Evolutionary conservation across 1,139 yeast species (phyloP).

Genomic region (Sugiyamaella pinicola): DNA sequence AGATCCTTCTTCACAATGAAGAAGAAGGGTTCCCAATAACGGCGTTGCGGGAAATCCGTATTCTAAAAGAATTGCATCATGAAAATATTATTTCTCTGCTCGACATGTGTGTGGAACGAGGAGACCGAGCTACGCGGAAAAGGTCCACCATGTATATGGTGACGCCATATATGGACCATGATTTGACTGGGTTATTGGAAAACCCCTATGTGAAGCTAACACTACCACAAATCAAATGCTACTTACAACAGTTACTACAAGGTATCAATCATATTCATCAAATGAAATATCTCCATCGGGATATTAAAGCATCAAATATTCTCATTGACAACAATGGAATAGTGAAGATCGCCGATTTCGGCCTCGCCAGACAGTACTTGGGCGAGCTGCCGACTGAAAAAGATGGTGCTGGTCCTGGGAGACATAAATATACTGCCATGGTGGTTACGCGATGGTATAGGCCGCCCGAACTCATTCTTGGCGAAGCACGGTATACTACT

Average conservation of each 20-base stretch:
- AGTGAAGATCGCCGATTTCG: constrained; percentile 90
- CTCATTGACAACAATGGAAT: constrained; percentile 75
- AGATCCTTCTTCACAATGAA: constrained; percentile 76
- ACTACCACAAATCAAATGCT: constrained; percentile 76
- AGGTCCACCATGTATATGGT: constrained; percentile 71
- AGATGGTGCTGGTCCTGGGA: constrained; percentile 59
- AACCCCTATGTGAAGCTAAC: constrained; percentile 70
- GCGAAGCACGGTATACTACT: constrained; percentile 83
- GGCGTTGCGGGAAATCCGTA: constrained; percentile 88
- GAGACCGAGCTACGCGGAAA: constrained; percentile 35
- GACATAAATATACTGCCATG: constrained; percentile 76
- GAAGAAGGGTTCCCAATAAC: constrained; percentile 95
- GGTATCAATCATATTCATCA: constrained; percentile 86
- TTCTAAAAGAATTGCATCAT: constrained; percentile 71
- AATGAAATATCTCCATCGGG: constrained; percentile 71
- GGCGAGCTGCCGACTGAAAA: constrained; percentile 66
- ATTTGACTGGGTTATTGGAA: constrained; percentile 87
- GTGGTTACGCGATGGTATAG: constrained; percentile 98
- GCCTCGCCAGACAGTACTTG: constrained; percentile 78
- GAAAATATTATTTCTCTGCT: constrained; percentile 71
- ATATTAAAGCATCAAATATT: constrained; percentile 91
- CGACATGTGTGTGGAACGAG: constrained; percentile 77
- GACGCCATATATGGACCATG: constrained; percentile 91
- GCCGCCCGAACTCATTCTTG: constrained; percentile 88
- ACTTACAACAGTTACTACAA: constrained; percentile 72